phyloP scores from a whole-genome alignment of 73 alveolate genomes.

The Halteria grandinella region DNA sequence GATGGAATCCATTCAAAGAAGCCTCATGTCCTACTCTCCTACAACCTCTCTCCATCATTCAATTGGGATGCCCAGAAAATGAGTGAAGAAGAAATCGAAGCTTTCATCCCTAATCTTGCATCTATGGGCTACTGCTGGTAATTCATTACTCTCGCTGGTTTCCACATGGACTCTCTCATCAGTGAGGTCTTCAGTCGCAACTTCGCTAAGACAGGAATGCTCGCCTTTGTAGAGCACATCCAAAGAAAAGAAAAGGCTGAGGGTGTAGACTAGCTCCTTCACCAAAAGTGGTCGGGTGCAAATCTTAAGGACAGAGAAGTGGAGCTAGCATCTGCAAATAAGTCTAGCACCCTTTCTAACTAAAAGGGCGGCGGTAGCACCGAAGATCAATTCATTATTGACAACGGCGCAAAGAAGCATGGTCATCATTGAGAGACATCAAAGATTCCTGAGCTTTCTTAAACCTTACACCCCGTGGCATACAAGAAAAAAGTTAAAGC shows the following conservation, averaged over 20 bases:
- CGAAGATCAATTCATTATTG: conserved; percentile 63
- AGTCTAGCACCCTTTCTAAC: conserved; percentile 48
- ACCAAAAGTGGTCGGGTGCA: conserved; percentile 78
- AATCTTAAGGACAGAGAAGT: conserved; percentile 67
- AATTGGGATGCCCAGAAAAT: conserved; percentile 86
- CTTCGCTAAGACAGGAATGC: conserved; percentile 63
- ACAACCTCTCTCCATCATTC: conserved; percentile 93
- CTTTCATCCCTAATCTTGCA: conserved; percentile 68
- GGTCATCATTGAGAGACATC: too few relatives aligned
- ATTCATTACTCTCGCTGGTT: conserved; percentile 76
- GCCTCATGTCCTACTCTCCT: conserved; percentile 81
- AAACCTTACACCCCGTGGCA: too few relatives aligned
- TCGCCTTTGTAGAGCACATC: conserved; percentile 65
- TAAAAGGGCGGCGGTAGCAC: conserved; percentile 56
- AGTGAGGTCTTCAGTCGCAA: conserved; percentile 63
- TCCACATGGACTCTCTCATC: conserved; percentile 70
- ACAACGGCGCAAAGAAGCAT: neutral
- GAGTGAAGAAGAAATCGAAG: conserved; percentile 69
- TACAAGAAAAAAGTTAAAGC: too few relatives aligned
- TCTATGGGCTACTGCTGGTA: conserved; percentile 79
- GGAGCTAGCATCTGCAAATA: conserved; percentile 34
- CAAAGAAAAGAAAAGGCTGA: conserved; percentile 66
- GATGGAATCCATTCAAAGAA: conserved; percentile 72
- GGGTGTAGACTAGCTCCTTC: conserved; percentile 64
- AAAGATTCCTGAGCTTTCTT: too few relatives aligned